A percentile compares a stretch with the other conserved stretches of the same genome.
phyloP scores from a whole-genome alignment of 331 rosid genomes.

The Erythrophleum ivorense region DNA sequence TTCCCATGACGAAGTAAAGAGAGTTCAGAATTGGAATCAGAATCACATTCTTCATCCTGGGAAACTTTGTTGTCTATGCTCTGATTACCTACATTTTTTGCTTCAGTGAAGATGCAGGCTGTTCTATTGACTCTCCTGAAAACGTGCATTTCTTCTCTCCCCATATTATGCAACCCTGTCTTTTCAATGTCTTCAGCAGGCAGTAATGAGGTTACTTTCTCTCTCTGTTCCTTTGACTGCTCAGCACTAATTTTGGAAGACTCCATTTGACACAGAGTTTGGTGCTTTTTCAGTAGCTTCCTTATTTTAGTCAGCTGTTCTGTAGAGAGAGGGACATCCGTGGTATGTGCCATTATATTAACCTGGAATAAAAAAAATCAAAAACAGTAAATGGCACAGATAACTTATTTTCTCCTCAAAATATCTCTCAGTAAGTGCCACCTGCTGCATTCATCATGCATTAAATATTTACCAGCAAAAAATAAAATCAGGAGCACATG shows the following conservation, averaged over 20 bases:
- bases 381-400: conserved; percentile 32
- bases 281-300: conserved; percentile 76
- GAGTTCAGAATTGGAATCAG: conserved; percentile 58
- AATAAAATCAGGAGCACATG: neutral
- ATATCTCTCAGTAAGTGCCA: conserved; percentile 4
- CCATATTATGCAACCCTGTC: conserved; percentile 42
- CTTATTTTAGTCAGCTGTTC: conserved; percentile 77
- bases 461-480: neutral
- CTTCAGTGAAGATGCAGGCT: conserved; percentile 57
- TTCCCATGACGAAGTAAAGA: conserved; percentile 38
- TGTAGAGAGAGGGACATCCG: conserved; percentile 72
- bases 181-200: conserved; percentile 48
- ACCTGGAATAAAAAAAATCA: conserved; percentile 65
- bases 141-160: conserved; percentile 60
- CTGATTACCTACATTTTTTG: conserved; percentile 38
- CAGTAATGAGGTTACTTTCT: conserved; percentile 40
- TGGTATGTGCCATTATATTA: conserved; percentile 80
- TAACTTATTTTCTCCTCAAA: conserved; percentile 21
- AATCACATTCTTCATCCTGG: conserved; percentile 50
- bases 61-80: conserved; percentile 46
- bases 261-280: conserved; percentile 55
- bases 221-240: conserved; percentile 37
- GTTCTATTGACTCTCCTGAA: conserved; percentile 66
- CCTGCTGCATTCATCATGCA: conserved; percentile 13
- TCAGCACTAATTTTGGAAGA: conserved; percentile 52